phyloP scores from a whole-genome alignment of 1,284 basidiomycete genomes.

The Ustilago sp. region DNA sequence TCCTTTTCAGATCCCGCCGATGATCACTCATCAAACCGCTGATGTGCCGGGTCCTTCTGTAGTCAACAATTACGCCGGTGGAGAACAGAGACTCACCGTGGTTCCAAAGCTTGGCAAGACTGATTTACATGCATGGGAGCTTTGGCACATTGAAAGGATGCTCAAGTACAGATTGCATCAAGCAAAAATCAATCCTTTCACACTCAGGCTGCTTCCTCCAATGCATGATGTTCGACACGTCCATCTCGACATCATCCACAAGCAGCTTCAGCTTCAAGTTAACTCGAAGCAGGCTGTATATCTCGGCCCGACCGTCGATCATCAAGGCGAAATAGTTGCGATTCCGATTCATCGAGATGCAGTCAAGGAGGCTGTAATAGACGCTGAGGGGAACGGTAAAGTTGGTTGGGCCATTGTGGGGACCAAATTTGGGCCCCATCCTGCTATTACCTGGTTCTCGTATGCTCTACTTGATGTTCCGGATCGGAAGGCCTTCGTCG shows the following conservation, averaged over 20 bases:
- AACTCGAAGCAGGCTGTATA: constrained; percentile 4
- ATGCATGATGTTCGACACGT: background rate
- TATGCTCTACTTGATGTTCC: constrained; percentile 12
- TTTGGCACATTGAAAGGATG: constrained; percentile 2
- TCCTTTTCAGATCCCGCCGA: background rate
- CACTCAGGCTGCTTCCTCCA: background rate
- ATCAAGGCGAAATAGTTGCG: constrained; percentile 12
- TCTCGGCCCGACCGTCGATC: background rate
- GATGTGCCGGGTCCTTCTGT: background rate
- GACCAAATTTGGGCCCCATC: background rate
- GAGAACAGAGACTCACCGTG: background rate
- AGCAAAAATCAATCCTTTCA: background rate
- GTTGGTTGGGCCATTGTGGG: constrained; percentile 19
- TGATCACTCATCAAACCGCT: background rate
- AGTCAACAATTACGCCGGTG: background rate
- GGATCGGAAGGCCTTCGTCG: background rate
- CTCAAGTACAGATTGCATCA: constrained; percentile 9
- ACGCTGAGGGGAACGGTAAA: background rate
- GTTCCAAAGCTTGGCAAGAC: background rate
- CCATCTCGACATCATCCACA: constrained; percentile 11
- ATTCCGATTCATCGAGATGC: constrained; percentile 11
- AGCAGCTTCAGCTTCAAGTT: constrained; percentile 9
- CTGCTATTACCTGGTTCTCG: constrained; percentile 8
- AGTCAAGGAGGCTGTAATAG: constrained; percentile 6
- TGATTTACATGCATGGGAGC: background rate